phyloP scores from a whole-genome alignment of 2,329 filamentous ascomycete species.

The Talaromyces sp. region DNA sequence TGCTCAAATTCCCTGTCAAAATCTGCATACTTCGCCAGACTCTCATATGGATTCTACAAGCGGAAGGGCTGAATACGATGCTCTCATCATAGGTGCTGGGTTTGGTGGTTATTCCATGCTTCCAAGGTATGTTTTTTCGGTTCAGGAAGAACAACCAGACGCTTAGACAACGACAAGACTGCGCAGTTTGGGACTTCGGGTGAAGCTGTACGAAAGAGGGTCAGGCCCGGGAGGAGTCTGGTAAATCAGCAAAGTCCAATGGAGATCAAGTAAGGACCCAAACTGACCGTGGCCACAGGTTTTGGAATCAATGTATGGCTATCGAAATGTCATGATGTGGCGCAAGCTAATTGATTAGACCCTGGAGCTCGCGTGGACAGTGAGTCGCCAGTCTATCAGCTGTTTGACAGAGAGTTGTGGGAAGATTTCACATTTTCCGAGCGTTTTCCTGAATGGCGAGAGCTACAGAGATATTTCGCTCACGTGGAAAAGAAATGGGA shows the following conservation, averaged over 20 bases:
- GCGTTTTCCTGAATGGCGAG: constrained; percentile 21
- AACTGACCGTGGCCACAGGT: background rate
- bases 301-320: constrained; percentile 34
- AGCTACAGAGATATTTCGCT: constrained; percentile 24
- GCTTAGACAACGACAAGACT: constrained; percentile 16
- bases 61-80: constrained; percentile 21
- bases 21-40: background rate
- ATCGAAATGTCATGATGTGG: background rate
- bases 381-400: constrained; percentile 20
- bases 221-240: constrained; percentile 39
- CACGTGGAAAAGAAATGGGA: constrained; percentile 19
- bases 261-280: background rate
- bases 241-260: constrained; percentile 18
- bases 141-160: background rate
- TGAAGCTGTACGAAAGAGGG: constrained; percentile 37
- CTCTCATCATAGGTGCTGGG: constrained; percentile 37
- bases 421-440: constrained; percentile 1
- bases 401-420: constrained; percentile 16
- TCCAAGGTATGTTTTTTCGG: constrained; percentile 17
- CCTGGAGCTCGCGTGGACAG: constrained; percentile 41
- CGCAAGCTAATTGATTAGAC: background rate
- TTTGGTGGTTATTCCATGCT: constrained; percentile 35
- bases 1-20: background rate
- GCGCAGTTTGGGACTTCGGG: constrained; percentile 28
- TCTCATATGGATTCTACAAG: background rate